Evolutionary conservation across 495 filamentous ascomycete genomes (phyloP), one percentile per base, ranked within the genome.

Genomic region (Aspergillus coremiiformis): DNA sequence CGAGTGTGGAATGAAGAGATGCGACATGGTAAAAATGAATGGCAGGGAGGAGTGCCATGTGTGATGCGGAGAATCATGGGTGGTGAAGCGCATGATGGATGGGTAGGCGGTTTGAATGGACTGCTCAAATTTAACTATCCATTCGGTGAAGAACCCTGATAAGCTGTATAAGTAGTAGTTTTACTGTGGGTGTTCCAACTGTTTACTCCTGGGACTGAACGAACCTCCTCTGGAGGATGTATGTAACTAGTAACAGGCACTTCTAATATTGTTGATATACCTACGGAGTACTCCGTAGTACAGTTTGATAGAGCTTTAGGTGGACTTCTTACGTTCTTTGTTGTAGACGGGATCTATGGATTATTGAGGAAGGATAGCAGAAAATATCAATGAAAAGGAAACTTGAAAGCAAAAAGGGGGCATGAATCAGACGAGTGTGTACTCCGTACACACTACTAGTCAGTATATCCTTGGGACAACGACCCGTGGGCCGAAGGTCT

Each of bases 121-220:
- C 64, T 97, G 59, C 72, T 98, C 60, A 98, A 98, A 72, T 98
- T 97, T 60, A 98, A 98, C 65, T 86, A 96, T 72, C 90, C 94
- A 3, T 96, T 98, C 74, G 93, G 93, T 0, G 89, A 95, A 62
- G 76, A 84, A 49, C 58, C 58, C 19, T 64, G 55, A 59, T 11
- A 24, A 19, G 11, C 12, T 21, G 33, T 15, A 14, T 35, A 4
- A 35, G 0, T 10, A 14, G 14, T n/a, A 35, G n/a, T 14, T 14
- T 15, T 14, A 35, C 5, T 35, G 27, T n/a, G 14, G 14, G 32
- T n/a, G 32, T n/a, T 35, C 2, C 7, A 1, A 27, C 24, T 27
- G 8, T 27, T 27, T 27, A 27, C 4, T 27, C 5, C 11, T 12
- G 11, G 5, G 2, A 32, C 5, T 2, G 29, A 12, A 32, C 29